Evolutionary conservation across 2,329 filamentous ascomycete species (phyloP).

Genomic region (Nannizzia gypsea): DNA sequence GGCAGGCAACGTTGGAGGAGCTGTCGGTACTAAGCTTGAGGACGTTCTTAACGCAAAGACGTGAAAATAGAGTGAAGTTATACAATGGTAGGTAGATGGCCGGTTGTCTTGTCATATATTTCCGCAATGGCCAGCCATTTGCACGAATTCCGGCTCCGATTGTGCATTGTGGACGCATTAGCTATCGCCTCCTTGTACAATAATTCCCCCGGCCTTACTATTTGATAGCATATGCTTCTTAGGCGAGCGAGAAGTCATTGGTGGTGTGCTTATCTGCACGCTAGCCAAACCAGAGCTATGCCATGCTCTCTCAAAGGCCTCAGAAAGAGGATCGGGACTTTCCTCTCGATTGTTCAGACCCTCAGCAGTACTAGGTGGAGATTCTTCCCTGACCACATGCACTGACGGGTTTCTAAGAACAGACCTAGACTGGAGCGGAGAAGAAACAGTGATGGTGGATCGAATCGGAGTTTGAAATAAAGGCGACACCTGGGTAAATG

Average conservation of each 20-base stretch:
- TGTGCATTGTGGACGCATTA: neutral
- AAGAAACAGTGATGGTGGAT: neutral
- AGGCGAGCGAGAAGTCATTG: neutral
- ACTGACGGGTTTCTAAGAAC: neutral
- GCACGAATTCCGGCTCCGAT: neutral
- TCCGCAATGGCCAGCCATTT: too few species aligned
- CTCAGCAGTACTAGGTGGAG: neutral
- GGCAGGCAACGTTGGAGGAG: constrained; percentile 37
- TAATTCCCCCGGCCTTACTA: neutral
- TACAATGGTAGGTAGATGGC: too few species aligned
- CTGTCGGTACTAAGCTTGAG: constrained; percentile 34
- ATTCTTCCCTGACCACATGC: neutral
- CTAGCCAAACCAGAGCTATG: constrained; percentile 13
- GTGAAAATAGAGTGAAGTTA: neutral
- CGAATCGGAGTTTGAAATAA: neutral
- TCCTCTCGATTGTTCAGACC: constrained; percentile 1
- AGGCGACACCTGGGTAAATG: neutral
- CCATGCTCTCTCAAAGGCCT: constrained; percentile 12
- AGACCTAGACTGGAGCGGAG: neutral
- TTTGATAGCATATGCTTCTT: neutral
- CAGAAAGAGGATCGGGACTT: constrained; percentile 14
- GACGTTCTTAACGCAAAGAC: constrained; percentile 29
- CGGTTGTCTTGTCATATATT: too few species aligned
- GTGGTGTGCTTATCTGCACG: constrained; percentile 14
- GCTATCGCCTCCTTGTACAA: neutral